phyloP scores from a whole-genome alignment of 208 protist genomes.

The Leishmania lainsoni region DNA sequence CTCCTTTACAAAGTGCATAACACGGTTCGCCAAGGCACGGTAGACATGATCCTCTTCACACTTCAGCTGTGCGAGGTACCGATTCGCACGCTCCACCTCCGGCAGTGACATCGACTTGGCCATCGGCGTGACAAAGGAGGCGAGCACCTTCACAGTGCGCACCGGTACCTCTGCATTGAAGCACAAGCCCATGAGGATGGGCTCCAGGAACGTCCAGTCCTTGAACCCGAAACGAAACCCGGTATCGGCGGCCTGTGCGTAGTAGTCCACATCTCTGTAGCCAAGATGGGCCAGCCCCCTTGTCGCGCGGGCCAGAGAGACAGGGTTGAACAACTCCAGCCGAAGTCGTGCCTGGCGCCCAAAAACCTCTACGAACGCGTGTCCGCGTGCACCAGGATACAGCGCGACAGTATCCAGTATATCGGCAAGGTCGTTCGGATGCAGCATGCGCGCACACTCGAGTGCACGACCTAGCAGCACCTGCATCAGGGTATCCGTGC shows the following conservation, averaged over 20 bases:
- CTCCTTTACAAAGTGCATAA: conserved; percentile 90
- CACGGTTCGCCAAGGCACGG: conserved; percentile 68
- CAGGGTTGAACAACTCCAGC: conserved; percentile 71
- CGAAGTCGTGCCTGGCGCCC: conserved; percentile 74
- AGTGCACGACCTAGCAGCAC: conserved; percentile 58
- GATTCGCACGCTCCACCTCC: conserved; percentile 88
- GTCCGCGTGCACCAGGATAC: conserved; percentile 73
- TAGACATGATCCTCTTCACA: conserved; percentile 89
- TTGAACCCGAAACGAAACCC: conserved; percentile 81
- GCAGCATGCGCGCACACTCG: conserved; percentile 69
- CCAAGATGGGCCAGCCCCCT: conserved; percentile 77
- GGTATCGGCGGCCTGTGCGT: conserved; percentile 64
- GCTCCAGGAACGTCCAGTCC: conserved; percentile 72
- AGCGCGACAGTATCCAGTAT: conserved; percentile 68
- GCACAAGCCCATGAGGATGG: conserved; percentile 76
- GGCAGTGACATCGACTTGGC: conserved; percentile 67
- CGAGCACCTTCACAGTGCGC: conserved; percentile 56
- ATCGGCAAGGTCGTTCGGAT: conserved; percentile 64
- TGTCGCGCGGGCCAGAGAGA: conserved; percentile 46
- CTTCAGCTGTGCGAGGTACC: conserved; percentile 65
- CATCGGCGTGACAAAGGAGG: conserved; percentile 70
- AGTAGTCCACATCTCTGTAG: conserved; percentile 74
- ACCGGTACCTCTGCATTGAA: conserved; percentile 43
- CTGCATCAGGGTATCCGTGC: conserved; percentile 68
- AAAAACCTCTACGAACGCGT: conserved; percentile 67